phyloP scores from a whole-genome alignment of 2,329 filamentous ascomycete species.

The Rutstroemia sp. region DNA sequence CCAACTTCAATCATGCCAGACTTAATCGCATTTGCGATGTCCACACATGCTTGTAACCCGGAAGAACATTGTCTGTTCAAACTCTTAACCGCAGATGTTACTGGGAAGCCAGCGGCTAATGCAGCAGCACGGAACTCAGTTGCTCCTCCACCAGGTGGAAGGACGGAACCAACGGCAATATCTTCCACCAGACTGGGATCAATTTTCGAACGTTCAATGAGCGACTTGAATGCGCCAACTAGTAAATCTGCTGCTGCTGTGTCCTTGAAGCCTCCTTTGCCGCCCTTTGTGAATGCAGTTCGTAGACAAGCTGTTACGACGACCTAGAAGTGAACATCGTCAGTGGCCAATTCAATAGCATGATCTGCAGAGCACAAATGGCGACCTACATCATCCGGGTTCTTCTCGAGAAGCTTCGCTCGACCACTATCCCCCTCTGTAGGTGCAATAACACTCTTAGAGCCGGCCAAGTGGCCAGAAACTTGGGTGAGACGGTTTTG shows the following conservation, averaged over 20 bases:
- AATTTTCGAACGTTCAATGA: conserved; percentile 81
- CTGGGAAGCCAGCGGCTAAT: conserved; percentile 85
- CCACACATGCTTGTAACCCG: conserved; percentile 85
- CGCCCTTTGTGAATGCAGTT: conserved; percentile 86
- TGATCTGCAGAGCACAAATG: not conserved
- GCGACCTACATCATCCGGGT: conserved; percentile 53
- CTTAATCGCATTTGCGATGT: conserved; percentile 89
- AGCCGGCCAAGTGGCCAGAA: conserved; percentile 50
- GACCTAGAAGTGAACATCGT: conserved; percentile 42
- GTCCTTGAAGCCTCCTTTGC: conserved; percentile 93
- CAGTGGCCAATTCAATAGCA: conserved; percentile 14
- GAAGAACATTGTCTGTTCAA: conserved; percentile 94
- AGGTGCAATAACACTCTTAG: conserved; percentile 25
- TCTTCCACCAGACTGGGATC: conserved; percentile 86
- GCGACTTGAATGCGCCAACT: conserved; percentile 70
- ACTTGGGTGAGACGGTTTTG: conserved; percentile 40
- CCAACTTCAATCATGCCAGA: conserved; percentile 92
- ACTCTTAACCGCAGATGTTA: conserved; percentile 73
- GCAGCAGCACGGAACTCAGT: conserved; percentile 94
- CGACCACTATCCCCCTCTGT: conserved; percentile 19
- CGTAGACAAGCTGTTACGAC: conserved; percentile 91
- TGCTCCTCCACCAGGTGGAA: conserved; percentile 87
- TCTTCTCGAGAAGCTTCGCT: conserved; percentile 50
- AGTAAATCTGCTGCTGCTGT: conserved; percentile 82
- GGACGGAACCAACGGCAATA: conserved; percentile 83